phyloP scores from a whole-genome alignment of 306 rosid species.

The Myrica gale region DNA sequence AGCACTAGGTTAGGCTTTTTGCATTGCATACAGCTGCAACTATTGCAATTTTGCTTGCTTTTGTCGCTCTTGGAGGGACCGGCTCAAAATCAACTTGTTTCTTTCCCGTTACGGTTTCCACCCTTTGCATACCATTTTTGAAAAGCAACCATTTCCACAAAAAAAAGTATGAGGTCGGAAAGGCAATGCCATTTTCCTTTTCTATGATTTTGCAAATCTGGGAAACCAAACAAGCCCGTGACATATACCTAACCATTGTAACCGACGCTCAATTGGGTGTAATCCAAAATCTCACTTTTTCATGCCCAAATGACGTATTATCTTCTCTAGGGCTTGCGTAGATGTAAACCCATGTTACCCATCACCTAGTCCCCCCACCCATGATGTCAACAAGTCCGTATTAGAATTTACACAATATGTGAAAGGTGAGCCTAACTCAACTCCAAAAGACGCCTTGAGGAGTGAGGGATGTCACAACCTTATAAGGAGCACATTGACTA shows the following conservation, averaged over 20 bases:
- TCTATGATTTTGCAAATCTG: not conserved
- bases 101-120: no score
- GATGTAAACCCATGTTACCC: not conserved
- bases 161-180: not conserved
- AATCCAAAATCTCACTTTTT: constrained; percentile 12
- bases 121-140: not conserved
- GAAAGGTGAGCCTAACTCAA: no score
- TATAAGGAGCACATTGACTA: no score
- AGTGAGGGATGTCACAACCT: no score
- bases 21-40: no score
- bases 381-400: not conserved
- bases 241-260: not conserved
- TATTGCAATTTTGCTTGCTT: no score
- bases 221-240: not conserved
- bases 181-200: not conserved
- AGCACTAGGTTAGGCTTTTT: no score
- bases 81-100: no score
- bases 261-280: not conserved
- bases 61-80: no score
- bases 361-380: not conserved
- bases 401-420: no score
- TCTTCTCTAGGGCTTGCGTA: not conserved
- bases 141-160: not conserved
- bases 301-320: not conserved
- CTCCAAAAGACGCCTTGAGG: no score